phyloP scores from a whole-genome alignment of 768 basidiomycete genomes.

The Tylopilus sp. region DNA sequence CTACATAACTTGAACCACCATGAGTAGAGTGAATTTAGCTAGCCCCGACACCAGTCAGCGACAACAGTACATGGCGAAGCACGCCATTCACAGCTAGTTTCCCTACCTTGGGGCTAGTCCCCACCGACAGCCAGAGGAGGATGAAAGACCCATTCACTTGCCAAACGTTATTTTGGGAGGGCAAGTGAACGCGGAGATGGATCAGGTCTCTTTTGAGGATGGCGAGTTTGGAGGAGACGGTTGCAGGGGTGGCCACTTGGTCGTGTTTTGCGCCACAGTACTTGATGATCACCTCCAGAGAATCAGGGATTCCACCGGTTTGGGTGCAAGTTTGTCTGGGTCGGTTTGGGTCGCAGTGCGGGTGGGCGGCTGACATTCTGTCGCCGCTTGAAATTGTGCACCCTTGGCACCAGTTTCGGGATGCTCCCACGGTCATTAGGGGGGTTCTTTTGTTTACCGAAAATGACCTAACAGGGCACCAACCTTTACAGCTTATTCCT shows the following conservation, averaged over 20 bases:
- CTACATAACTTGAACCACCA: constrained; percentile 26
- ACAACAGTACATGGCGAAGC: neutral
- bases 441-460: too few relatives aligned
- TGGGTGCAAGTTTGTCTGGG: too few relatives aligned
- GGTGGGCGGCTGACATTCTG: too few relatives aligned
- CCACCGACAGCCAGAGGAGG: constrained; percentile 24
- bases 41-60: neutral
- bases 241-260: constrained; percentile 9
- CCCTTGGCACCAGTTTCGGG: too few relatives aligned
- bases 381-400: too few relatives aligned
- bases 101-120: neutral
- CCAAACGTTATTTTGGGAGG: constrained; percentile 26
- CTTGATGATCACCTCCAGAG: constrained; percentile 25
- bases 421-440: too few relatives aligned
- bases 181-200: constrained; percentile 30
- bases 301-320: too few relatives aligned
- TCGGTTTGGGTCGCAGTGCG: too few relatives aligned
- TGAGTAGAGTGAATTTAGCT: constrained; percentile 25
- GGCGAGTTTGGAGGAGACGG: constrained; percentile 16
- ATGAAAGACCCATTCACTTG: constrained; percentile 20
- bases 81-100: constrained; percentile 8
- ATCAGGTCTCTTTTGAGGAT: constrained; percentile 27
- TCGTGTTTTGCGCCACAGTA: constrained; percentile 20
- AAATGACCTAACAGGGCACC: too few relatives aligned
- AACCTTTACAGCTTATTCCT: too few relatives aligned